phyloP scores from a whole-genome alignment of 2,329 filamentous ascomycete species.

The Clarireedia paspali region DNA sequence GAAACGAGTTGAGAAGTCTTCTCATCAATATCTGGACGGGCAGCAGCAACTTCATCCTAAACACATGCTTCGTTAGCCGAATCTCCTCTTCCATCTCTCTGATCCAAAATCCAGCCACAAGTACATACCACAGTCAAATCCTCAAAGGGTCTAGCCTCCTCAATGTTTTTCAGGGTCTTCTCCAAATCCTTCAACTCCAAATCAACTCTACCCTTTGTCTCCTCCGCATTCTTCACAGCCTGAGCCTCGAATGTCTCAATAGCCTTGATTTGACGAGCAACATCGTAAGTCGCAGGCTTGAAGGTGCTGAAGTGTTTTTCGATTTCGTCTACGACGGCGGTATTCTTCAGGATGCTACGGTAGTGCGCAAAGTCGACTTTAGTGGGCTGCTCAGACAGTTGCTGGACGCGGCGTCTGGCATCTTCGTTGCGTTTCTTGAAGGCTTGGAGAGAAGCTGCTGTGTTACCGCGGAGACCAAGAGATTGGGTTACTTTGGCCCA shows the following conservation, averaged over 20 bases:
- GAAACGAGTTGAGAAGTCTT: conserved; percentile 90
- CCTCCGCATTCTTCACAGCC: conserved; percentile 93
- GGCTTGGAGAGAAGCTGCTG: conserved; percentile 78
- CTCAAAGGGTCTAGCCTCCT: conserved; percentile 90
- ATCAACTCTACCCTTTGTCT: conserved; percentile 94
- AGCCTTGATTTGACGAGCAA: conserved; percentile 88
- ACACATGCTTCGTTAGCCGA: conserved; percentile 9
- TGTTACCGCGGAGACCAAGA: conserved; percentile 93
- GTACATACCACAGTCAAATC: conserved; percentile 90
- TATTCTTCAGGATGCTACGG: conserved; percentile 90
- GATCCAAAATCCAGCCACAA: background rate
- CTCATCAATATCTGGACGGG: conserved; percentile 94
- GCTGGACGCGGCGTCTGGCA: conserved; percentile 84
- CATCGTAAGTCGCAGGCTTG: conserved; percentile 90
- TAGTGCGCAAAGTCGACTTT: conserved; percentile 90
- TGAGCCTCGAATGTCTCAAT: conserved; percentile 97
- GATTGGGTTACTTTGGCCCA: conserved; percentile 92
- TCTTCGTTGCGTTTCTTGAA: conserved; percentile 99
- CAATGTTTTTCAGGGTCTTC: conserved; percentile 94
- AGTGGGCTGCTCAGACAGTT: conserved; percentile 76
- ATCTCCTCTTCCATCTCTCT: background rate
- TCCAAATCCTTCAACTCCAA: conserved; percentile 88
- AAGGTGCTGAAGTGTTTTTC: conserved; percentile 90
- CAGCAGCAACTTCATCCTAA: conserved; percentile 89
- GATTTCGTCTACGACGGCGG: conserved; percentile 89